phyloP scores from a whole-genome alignment of 768 basidiomycete genomes.

The Lactifluus subvellereus region DNA sequence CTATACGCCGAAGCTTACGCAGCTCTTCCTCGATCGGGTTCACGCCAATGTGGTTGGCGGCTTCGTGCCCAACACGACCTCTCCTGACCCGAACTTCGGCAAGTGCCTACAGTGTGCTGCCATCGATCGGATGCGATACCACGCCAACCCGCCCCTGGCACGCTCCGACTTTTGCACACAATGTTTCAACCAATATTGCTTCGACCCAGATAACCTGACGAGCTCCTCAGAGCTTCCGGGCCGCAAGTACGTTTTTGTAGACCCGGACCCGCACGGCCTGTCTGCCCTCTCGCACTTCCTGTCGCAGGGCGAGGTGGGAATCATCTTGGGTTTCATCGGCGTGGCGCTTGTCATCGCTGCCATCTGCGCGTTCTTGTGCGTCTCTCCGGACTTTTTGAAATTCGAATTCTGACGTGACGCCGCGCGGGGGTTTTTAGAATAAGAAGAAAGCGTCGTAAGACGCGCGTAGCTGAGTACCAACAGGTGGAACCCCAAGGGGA shows the following conservation, averaged over 20 bases:
- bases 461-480: constrained; percentile 3
- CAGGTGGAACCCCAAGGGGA: constrained; percentile 1
- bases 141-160: constrained; percentile 14
- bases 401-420: not conserved
- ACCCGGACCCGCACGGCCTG: constrained; percentile 53
- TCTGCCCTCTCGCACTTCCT: constrained; percentile 41
- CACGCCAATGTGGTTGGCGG: constrained; percentile 51
- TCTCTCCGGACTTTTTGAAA: not conserved
- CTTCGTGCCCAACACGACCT: constrained; percentile 53
- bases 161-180: constrained; percentile 27
- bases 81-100: constrained; percentile 50
- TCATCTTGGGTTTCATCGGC: constrained; percentile 46
- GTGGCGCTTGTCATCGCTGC: constrained; percentile 37
- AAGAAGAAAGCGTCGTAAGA: constrained; percentile 15
- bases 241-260: constrained; percentile 41
- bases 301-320: constrained; percentile 37
- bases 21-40: constrained; percentile 57
- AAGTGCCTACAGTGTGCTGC: constrained; percentile 67
- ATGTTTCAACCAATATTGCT: constrained; percentile 33
- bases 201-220: constrained; percentile 27
- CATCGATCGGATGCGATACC: constrained; percentile 37
- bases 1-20: constrained; percentile 51
- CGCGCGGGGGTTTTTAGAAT: not conserved
- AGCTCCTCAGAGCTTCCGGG: constrained; percentile 28
- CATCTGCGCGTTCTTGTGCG: constrained; percentile 35